Evolutionary conservation across 257 asterid genomes (phyloP), one percentile per base, ranked within the genome.

Genomic region (Solanum rostratum): DNA sequence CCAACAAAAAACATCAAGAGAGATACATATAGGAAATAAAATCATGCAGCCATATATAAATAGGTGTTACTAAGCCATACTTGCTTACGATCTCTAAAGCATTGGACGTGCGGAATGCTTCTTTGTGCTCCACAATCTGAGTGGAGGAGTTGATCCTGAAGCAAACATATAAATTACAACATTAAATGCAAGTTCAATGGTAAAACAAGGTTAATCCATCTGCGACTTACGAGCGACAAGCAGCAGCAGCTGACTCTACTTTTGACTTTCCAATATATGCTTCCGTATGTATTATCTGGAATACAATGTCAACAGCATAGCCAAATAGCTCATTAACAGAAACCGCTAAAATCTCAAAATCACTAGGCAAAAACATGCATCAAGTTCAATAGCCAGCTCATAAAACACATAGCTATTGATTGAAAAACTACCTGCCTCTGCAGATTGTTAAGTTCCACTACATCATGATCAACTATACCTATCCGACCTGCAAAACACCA

Each of bases 221-320:
- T 81, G 88, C 11, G 54, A 82, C 94, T 86, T 94, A 95, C 98
- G 95, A 93, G 37, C 91, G 94, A 88, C 99, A 97, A 86, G 98
- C 93, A 86, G 97, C 97, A 81, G 99, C 98, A 87, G 99, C 99
- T 73, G 98, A 97, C 89, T 97, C 99, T 86, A 95, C 98, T 91
- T 97, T 95, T 60, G 99, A 90, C 90, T 89, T 89, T 79, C 99
- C 99, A 85, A 97, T 93, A 87, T 89, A 92, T 87, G 95, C 94
- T 92, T 97, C 99, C n/a, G 96, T 69, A 54, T 97, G 99, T 86
- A 97, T 97, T 81, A 97, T 91, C 99, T 97, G 86, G 83, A 89
- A 54, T 82, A 73, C 54, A 81, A 76, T 22, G 52, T 18, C 37
- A 73, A 86, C 60, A 41, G 19, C 43, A 50, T 50, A 27, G 45